phyloP scores from a whole-genome alignment of 2,329 filamentous ascomycete genomes.

The Aspergillus neoniger region DNA sequence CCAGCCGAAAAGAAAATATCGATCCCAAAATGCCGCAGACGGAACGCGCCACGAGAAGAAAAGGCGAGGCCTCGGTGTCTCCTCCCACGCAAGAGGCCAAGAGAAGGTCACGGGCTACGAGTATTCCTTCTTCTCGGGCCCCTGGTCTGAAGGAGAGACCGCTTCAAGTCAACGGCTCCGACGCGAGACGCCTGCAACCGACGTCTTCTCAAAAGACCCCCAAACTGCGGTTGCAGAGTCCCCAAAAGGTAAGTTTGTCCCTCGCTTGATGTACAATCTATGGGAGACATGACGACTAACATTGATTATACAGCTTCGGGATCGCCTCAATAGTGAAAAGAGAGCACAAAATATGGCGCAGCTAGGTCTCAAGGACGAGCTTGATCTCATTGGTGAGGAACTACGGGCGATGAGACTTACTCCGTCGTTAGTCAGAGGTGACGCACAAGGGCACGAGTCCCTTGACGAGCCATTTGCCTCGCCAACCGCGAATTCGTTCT shows the following conservation, averaged over 20 bases:
- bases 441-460: slow-evolving; percentile 31
- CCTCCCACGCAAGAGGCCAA: slow-evolving; percentile 43
- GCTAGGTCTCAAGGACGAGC: slow-evolving; percentile 69
- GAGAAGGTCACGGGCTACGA: slow-evolving; percentile 50
- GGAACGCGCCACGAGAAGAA: slow-evolving; percentile 37
- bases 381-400: slow-evolving; percentile 79
- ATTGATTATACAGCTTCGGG: slow-evolving; percentile 56
- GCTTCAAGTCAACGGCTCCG: slow-evolving; percentile 32
- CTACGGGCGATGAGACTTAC: slow-evolving; percentile 56
- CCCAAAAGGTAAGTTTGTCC: slow-evolving; percentile 52
- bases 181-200: slow-evolving; percentile 38
- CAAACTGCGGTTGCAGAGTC: slow-evolving; percentile 67
- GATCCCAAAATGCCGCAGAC: slow-evolving; percentile 35
- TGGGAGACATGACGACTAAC: slow-evolving; percentile 3
- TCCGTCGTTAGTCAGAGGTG: slow-evolving; percentile 38
- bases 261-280: too few species aligned
- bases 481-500: slow-evolving; percentile 23
- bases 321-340: slow-evolving; percentile 82
- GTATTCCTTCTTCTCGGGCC: slow-evolving; percentile 51
- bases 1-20: slow-evolving; percentile 44
- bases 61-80: slow-evolving; percentile 34
- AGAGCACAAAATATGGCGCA: slow-evolving; percentile 71
- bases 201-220: slow-evolving; percentile 71
- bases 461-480: slow-evolving; percentile 20
- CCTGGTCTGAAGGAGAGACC: slow-evolving; percentile 39